Conservation (phyloP, 208 protist species). For the Leishmania arabica region DNA sequence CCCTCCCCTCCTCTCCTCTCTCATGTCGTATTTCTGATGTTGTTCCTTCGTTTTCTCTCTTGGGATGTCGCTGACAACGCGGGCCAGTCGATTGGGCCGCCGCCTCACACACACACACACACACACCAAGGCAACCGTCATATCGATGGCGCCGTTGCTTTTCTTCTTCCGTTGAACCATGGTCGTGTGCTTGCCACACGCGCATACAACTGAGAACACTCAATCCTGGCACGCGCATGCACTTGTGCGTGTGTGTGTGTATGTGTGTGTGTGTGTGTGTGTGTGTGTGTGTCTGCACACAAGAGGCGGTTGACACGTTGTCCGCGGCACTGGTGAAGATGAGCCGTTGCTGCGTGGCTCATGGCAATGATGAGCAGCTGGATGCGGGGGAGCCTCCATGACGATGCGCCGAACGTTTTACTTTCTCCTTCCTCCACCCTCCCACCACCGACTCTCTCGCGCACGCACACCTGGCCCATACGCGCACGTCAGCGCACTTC, state of each 20-base stretch:
- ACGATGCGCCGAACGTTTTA: neutral
- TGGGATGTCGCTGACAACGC: neutral
- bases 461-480: neutral
- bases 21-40: neutral
- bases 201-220: neutral
- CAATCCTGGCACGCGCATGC: neutral
- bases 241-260: neutral
- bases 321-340: neutral
- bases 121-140: neutral
- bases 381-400: neutral
- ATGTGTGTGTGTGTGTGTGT: neutral
- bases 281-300: neutral
- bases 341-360: neutral
- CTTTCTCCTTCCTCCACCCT: neutral
- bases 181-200: neutral
- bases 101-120: too few species aligned
- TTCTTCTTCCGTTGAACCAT: constrained; percentile 2
- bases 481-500: neutral
- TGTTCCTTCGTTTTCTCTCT: neutral
- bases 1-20: neutral
- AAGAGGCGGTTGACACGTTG: neutral
- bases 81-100: neutral
- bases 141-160: neutral
- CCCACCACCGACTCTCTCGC: neutral
- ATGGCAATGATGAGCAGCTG: neutral